Evolutionary conservation across 1,284 basidiomycete species (phyloP).

Genomic region (Microbotryomycetes sp.): DNA sequence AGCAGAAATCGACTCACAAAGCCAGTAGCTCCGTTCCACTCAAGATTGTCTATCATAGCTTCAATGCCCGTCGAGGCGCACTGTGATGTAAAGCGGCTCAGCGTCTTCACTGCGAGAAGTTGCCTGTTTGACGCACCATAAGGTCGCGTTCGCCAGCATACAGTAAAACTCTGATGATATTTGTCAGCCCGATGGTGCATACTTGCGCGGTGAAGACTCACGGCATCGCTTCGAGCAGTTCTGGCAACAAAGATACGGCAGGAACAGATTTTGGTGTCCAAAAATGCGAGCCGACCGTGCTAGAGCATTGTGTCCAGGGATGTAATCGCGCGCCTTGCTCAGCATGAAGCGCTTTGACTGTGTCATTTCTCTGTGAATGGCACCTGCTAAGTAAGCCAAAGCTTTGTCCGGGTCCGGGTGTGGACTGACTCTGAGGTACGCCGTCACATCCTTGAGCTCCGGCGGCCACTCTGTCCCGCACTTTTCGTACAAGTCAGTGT

Average conservation of each 20-base stretch:
- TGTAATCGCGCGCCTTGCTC: conserved; percentile 51
- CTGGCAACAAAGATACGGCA: conserved; percentile 69
- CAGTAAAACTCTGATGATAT: conserved; percentile 9
- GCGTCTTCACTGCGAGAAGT: conserved; percentile 48
- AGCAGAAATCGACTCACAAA: conserved; percentile 45
- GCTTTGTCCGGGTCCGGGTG: conserved; percentile 76
- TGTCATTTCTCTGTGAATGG: conserved; percentile 58
- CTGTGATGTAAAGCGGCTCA: conserved; percentile 91
- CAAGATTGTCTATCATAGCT: conserved; percentile 68
- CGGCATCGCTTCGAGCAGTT: conserved; percentile 64
- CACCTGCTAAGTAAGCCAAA: background rate
- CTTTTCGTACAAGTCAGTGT: conserved; percentile 70
- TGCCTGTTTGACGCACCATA: conserved; percentile 3
- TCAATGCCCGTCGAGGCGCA: conserved; percentile 92
- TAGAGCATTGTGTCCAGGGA: conserved; percentile 83
- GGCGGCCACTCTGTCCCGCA: conserved; percentile 98
- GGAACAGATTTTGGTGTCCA: conserved; percentile 56
- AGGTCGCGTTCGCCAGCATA: conserved; percentile 27
- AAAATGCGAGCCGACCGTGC: conserved; percentile 62
- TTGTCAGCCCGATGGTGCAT: too few species aligned
- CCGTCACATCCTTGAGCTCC: conserved; percentile 66
- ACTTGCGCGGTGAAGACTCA: too few species aligned
- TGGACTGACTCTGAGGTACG: conserved; percentile 66
- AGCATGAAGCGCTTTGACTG: conserved; percentile 79
- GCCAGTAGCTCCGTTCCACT: conserved; percentile 76